phyloP scores from a whole-genome alignment of 2,329 filamentous ascomycete species.

The Rasamsonia emersonii region DNA sequence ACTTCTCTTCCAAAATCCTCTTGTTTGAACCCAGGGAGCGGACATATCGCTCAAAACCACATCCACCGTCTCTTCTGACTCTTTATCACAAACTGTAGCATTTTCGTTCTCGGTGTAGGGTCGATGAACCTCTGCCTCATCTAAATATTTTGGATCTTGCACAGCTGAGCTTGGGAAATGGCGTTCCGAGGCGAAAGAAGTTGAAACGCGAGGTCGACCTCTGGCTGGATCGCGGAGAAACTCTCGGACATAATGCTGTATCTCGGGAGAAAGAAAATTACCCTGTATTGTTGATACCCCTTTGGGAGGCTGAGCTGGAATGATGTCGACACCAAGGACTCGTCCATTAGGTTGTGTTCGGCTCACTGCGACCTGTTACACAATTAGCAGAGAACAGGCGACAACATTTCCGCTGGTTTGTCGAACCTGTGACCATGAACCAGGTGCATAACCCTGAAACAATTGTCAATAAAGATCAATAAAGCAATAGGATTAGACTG shows the following conservation, averaged over 20 bases:
- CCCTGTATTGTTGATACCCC: constrained; percentile 95
- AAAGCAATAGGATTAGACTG: constrained; percentile 13
- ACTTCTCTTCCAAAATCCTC: constrained; percentile 73
- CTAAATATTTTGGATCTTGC: no score
- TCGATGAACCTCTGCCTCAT: no score
- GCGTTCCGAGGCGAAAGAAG: no score
- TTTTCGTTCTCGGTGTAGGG: no score
- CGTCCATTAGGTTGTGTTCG: constrained; percentile 67
- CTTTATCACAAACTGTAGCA: constrained; percentile 3
- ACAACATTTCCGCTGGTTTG: neutral
- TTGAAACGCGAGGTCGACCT: constrained; percentile 38
- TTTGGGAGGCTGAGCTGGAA: constrained; percentile 80
- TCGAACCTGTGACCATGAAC: constrained; percentile 51
- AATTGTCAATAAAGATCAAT: constrained; percentile 1
- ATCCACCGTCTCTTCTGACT: constrained; percentile 59
- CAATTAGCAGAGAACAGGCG: constrained; percentile 1
- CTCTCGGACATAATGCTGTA: constrained; percentile 68
- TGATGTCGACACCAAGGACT: constrained; percentile 86
- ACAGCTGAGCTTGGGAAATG: no score
- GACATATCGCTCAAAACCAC: constrained; percentile 98
- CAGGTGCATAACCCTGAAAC: constrained; percentile 42
- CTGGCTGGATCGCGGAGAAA: constrained; percentile 61
- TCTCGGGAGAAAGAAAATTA: constrained; percentile 68
- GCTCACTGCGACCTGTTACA: constrained; percentile 65
- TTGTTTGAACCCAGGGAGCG: constrained; percentile 81